Conservation (phyloP, 139 green algal species). For the Microglena sp. region DNA sequence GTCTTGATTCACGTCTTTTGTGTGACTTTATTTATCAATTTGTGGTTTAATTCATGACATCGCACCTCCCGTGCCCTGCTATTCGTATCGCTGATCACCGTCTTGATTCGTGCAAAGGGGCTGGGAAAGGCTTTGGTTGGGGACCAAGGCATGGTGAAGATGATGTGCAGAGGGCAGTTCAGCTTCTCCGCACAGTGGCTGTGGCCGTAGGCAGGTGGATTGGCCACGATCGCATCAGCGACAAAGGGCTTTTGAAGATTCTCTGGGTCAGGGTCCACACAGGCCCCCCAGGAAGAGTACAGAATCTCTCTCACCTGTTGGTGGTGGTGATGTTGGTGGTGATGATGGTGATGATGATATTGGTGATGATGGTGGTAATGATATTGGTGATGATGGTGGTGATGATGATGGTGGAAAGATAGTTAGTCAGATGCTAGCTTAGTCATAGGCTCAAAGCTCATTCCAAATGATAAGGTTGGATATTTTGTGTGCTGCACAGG, state of each 20-base stretch:
- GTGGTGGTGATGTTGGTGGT: too few species aligned
- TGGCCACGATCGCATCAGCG: constrained; percentile 62
- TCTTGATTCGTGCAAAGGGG: constrained; percentile 20
- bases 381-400: too few species aligned
- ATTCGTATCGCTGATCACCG: constrained; percentile 4
- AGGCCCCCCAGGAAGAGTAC: constrained; percentile 32
- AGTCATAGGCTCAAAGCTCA: too few species aligned
- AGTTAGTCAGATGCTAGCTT: too few species aligned
- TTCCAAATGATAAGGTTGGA: too few species aligned
- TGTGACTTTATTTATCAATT: too few species aligned
- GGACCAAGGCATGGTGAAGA: constrained; percentile 63
- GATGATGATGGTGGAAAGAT: too few species aligned
- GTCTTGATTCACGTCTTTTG: too few species aligned
- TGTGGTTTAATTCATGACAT: too few species aligned
- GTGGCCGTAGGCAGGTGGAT: constrained; percentile 49
- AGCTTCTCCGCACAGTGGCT: constrained; percentile 55
- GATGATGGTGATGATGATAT: too few species aligned
- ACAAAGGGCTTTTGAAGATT: constrained; percentile 18
- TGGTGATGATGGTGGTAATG: too few species aligned
- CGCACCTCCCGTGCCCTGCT: constrained; percentile 21
- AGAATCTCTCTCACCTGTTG: constrained; percentile 10
- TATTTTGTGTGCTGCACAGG: too few species aligned
- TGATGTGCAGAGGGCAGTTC: constrained; percentile 44
- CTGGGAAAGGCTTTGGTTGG: constrained; percentile 31
- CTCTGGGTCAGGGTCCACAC: constrained; percentile 31